Evolutionary conservation across 768 basidiomycete species (phyloP).

Genomic region (Agaricus sinodeliciosus): DNA sequence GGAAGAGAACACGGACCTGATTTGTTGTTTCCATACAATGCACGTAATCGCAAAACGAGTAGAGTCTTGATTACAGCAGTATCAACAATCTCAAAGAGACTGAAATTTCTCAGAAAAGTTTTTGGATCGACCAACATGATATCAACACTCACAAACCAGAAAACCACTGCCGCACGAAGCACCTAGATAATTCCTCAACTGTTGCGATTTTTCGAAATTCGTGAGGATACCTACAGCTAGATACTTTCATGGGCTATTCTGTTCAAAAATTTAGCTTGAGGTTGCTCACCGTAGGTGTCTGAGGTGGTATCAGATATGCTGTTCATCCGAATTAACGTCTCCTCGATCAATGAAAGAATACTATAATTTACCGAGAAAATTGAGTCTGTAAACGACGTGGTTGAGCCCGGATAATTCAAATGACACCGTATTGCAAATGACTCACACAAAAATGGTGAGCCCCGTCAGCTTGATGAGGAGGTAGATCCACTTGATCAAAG

Average conservation of each 20-base stretch:
- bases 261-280: background rate
- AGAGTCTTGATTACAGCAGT: constrained; percentile 7
- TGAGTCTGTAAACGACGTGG: background rate
- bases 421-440: background rate
- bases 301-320: constrained; percentile 1
- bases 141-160: background rate
- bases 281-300: background rate
- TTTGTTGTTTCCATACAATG: constrained; percentile 1
- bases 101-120: background rate
- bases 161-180: constrained; percentile 1
- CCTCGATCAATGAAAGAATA: too few relatives aligned
- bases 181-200: background rate
- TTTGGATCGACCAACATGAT: background rate
- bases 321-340: too few relatives aligned
- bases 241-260: background rate
- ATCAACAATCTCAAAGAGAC: background rate
- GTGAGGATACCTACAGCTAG: background rate
- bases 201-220: background rate
- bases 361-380: background rate
- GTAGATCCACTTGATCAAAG: background rate
- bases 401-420: background rate
- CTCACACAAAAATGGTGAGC: background rate
- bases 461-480: background rate
- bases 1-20: background rate
- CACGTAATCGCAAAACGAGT: background rate